Evolutionary conservation across 164 flowering plant genomes (phyloP).

Genomic region (Magnolia changhungtana): DNA sequence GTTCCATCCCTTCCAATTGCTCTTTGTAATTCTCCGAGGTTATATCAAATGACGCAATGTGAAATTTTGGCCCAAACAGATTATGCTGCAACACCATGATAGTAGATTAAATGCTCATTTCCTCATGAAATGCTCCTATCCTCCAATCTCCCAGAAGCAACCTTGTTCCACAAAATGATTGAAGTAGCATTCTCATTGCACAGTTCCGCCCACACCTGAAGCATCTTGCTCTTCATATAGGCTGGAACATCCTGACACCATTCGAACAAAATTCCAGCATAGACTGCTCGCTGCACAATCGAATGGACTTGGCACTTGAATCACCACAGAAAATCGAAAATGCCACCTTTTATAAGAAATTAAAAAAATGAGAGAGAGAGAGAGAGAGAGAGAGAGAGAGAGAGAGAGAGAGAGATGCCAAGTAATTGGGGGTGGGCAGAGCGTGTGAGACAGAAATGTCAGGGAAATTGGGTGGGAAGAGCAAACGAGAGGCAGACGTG

Average conservation of each 20-base stretch:
- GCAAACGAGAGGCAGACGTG: conserved; percentile 25
- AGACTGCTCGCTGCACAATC: conserved; percentile 86
- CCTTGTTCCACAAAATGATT: conserved; percentile 95
- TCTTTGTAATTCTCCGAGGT: conserved; percentile 77
- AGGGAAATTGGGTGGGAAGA: conserved; percentile 56
- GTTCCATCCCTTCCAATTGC: conserved; percentile 59
- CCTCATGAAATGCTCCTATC: conserved; percentile 37
- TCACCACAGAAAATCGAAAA: conserved; percentile 81
- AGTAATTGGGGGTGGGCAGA: neutral
- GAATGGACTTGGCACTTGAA: conserved; percentile 66
- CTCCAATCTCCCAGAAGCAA: conserved; percentile 82
- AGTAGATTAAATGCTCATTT: no score
- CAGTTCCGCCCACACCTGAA: conserved; percentile 97
- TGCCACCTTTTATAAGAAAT: conserved; percentile 47
- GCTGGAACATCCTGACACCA: conserved; percentile 93
- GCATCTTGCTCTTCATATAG: conserved; percentile 90
- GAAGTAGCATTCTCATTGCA: conserved; percentile 90
- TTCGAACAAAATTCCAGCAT: conserved; percentile 93
- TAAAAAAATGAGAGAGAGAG: neutral
- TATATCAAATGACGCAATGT: no score
- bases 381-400: no score
- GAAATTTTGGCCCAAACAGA: no score
- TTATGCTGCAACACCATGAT: no score
- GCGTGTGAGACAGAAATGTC: conserved; percentile 17
- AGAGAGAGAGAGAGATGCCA: no score